These are phyloP conservation scores for Ulmus americana DNA, from an alignment of 331 rosid genomes.

Conservation along the genomic window DNA sequence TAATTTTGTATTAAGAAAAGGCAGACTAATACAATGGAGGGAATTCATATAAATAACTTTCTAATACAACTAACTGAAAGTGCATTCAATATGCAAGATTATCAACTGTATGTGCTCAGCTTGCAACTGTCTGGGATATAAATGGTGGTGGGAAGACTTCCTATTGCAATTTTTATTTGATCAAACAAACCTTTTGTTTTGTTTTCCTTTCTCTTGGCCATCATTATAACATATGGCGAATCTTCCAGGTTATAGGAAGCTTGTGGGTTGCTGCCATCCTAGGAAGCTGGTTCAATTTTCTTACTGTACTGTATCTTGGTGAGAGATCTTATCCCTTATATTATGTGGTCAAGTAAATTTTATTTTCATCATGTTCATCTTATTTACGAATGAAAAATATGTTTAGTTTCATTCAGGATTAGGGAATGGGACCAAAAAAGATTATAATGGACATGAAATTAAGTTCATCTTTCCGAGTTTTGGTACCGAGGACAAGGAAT, in stretches of 20 bases:
- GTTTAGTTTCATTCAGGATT: not conserved
- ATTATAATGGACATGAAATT: not conserved
- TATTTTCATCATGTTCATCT: not conserved
- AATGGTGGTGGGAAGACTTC: not conserved
- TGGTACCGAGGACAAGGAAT: not conserved
- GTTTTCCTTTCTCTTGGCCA: slow-evolving; percentile 3
- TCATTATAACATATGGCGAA: slow-evolving; percentile 15
- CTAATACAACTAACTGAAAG: not conserved
- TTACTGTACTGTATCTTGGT: slow-evolving; percentile 86
- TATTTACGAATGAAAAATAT: not conserved
- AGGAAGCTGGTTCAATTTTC: slow-evolving; percentile 88
- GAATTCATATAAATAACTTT: too few relatives aligned
- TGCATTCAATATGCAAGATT: not conserved
- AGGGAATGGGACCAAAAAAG: not conserved
- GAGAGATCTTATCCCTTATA: slow-evolving; percentile 28
- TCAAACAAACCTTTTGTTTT: not conserved
- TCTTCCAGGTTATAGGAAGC: slow-evolving; percentile 48
- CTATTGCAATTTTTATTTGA: not conserved
- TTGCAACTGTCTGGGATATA: not conserved
- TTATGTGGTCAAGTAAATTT: not conserved
- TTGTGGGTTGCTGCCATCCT: slow-evolving; percentile 69
- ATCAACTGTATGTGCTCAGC: not conserved
- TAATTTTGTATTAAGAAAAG: too few relatives aligned
- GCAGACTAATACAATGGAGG: too few relatives aligned
- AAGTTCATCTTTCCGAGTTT: not conserved